phyloP scores from a whole-genome alignment of 2,329 filamentous ascomycete species.

The Blastomyces parvus region DNA sequence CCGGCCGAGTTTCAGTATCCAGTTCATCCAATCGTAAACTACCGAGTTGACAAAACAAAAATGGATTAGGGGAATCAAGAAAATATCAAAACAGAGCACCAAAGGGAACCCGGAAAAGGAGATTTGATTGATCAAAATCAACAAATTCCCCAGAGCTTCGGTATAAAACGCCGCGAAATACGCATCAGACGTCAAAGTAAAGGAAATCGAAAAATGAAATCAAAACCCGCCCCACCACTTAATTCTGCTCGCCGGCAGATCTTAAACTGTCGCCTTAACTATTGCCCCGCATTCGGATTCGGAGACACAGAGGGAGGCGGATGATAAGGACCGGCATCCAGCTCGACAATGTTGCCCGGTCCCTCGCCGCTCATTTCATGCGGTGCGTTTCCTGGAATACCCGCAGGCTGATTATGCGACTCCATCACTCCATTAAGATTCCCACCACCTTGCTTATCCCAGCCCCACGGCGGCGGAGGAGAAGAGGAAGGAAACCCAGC shows the following conservation, averaged over 20 bases:
- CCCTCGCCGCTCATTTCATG: background rate
- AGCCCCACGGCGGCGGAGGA: background rate
- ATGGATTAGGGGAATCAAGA: background rate
- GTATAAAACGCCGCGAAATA: no score
- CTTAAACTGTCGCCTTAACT: background rate
- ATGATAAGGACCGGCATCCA: background rate
- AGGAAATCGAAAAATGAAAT: no score
- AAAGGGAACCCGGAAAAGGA: background rate
- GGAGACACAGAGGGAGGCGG: background rate
- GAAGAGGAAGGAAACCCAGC: background rate
- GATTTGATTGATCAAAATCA: no score
- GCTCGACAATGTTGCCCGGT: background rate
- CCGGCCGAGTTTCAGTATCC: background rate
- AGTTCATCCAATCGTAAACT: background rate
- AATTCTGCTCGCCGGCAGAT: background rate
- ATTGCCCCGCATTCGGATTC: background rate
- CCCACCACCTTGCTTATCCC: background rate
- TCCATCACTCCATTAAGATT: slow-evolving; percentile 14
- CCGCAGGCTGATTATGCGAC: background rate
- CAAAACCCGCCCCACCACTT: no score
- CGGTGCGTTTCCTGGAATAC: background rate
- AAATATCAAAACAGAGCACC: background rate
- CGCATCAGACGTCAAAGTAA: no score
- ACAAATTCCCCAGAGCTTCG: no score
- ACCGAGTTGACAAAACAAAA: background rate